A percentile compares a stretch with the other conserved stretches of the same genome.
These are phyloP conservation scores for Pelargonium australe DNA, from an alignment of 441 rosid genomes.

Conservation along the genomic window DNA sequence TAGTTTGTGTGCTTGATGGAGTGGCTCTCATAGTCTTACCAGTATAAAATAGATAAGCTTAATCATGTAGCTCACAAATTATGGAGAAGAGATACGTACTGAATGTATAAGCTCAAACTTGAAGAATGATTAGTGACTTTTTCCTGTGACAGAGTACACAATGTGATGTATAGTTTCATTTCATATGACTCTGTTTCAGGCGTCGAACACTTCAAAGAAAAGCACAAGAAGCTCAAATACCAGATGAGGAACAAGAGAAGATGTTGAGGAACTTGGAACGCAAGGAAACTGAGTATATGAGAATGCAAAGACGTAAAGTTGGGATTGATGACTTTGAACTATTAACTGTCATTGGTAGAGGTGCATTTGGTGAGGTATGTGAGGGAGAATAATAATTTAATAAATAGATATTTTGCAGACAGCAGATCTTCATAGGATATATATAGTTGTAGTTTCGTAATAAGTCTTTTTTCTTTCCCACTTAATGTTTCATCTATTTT, in stretches of 20 bases:
- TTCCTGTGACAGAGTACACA: not conserved
- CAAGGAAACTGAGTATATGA: slow-evolving; percentile 86
- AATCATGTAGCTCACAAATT: no score
- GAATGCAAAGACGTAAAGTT: slow-evolving; percentile 75
- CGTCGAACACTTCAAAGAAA: slow-evolving; percentile 70
- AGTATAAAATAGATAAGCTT: no score
- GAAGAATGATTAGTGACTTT: no score
- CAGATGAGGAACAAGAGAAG: slow-evolving; percentile 78
- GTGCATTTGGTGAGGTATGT: slow-evolving; percentile 90
- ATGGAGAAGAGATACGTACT: no score
- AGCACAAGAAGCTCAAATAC: slow-evolving; percentile 78
- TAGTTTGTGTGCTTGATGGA: no score
- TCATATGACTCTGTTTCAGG: slow-evolving; percentile 30
- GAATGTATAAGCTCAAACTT: no score
- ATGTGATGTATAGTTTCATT: not conserved
- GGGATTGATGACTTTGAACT: slow-evolving; percentile 21
- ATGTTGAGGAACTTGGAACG: slow-evolving; percentile 84
- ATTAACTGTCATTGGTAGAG: slow-evolving; percentile 77
- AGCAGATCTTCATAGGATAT: not conserved
- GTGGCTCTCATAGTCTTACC: no score
- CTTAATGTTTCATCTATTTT: not conserved
- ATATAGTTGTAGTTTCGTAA: no score
- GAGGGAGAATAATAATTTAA: not conserved
- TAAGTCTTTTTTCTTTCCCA: not conserved
- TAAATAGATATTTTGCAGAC: not conserved